Evolutionary conservation across 208 protist genomes (phyloP).

Genomic region (Acanthamoeba healyi): DNA sequence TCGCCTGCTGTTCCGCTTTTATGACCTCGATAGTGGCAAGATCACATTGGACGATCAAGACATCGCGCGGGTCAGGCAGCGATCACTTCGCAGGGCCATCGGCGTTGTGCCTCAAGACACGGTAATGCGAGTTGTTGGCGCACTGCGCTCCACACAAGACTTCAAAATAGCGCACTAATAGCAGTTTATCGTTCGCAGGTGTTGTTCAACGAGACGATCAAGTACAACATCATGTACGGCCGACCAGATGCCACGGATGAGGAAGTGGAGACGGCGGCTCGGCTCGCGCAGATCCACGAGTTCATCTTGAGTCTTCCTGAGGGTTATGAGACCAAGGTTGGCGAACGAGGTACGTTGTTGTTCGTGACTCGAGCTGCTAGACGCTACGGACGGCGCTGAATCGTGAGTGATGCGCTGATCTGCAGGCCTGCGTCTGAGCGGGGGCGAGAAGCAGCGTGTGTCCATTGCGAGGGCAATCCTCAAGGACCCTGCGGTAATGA

Average conservation of each 20-base stretch:
- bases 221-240: constrained; percentile 70
- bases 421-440: constrained; percentile 33
- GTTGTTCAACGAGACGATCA: constrained; percentile 83
- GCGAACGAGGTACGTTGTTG: constrained; percentile 87
- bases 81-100: constrained; percentile 74
- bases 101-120: constrained; percentile 83
- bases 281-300: constrained; percentile 84
- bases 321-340: constrained; percentile 89
- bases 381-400: too few species aligned
- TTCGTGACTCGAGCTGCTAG: not conserved
- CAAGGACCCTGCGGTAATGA: constrained; percentile 87
- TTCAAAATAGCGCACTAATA: not conserved
- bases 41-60: constrained; percentile 84
- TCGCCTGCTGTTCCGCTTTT: constrained; percentile 83
- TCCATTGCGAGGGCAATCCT: constrained; percentile 88
- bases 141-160: too few species aligned
- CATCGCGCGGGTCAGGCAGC: constrained; percentile 46
- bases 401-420: not conserved
- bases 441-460: constrained; percentile 92
- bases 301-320: constrained; percentile 84
- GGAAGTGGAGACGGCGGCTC: constrained; percentile 77
- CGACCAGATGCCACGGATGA: constrained; percentile 26
- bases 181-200: constrained; percentile 20
- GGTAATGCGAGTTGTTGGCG: too few species aligned
- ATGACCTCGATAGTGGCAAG: constrained; percentile 75